A percentile compares a stretch with the other conserved stretches of the same genome.
Evolutionary conservation across 2,329 filamentous ascomycete species (phyloP).

Genomic region (Pseudogymnoascus sp.): DNA sequence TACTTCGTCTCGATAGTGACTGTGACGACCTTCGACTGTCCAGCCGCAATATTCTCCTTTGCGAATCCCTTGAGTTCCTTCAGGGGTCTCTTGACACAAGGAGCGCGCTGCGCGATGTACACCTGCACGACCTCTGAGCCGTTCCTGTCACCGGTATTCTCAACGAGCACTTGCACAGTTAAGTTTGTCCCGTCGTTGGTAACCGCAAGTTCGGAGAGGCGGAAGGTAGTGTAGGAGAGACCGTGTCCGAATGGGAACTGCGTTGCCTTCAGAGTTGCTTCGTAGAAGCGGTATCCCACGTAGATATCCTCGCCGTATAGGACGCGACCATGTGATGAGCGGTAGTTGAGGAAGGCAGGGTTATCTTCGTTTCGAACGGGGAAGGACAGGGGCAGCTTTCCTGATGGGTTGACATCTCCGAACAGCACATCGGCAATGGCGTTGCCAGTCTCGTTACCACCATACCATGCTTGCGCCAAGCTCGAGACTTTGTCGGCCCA

Average conservation of each 20-base stretch:
- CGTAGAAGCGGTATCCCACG: constrained; percentile 57
- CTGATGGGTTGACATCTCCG: constrained; percentile 52
- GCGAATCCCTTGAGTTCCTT: constrained; percentile 59
- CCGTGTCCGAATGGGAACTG: constrained; percentile 49
- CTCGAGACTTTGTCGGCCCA: constrained; percentile 37
- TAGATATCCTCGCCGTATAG: constrained; percentile 58
- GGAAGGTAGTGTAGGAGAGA: constrained; percentile 64
- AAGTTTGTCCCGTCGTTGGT: constrained; percentile 42
- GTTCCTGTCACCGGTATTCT: constrained; percentile 49
- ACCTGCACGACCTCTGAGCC: constrained; percentile 52
- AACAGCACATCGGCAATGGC: constrained; percentile 57
- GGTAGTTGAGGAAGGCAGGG: constrained; percentile 52
- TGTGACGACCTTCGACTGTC: constrained; percentile 48
- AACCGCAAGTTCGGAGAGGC: constrained; percentile 39
- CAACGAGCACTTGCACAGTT: constrained; percentile 41
- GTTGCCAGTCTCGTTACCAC: constrained; percentile 58
- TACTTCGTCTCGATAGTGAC: constrained; percentile 55
- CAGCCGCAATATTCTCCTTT: constrained; percentile 55
- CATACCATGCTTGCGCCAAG: constrained; percentile 41
- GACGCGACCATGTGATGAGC: constrained; percentile 47
- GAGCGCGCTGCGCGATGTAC: constrained; percentile 45
- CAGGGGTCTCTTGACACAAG: constrained; percentile 44
- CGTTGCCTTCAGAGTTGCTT: constrained; percentile 24
- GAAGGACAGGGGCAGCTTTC: constrained; percentile 53
- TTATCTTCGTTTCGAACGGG: constrained; percentile 49